phyloP scores from a whole-genome alignment of 106 monocot species.

The Acanthochlamys bracteata region DNA sequence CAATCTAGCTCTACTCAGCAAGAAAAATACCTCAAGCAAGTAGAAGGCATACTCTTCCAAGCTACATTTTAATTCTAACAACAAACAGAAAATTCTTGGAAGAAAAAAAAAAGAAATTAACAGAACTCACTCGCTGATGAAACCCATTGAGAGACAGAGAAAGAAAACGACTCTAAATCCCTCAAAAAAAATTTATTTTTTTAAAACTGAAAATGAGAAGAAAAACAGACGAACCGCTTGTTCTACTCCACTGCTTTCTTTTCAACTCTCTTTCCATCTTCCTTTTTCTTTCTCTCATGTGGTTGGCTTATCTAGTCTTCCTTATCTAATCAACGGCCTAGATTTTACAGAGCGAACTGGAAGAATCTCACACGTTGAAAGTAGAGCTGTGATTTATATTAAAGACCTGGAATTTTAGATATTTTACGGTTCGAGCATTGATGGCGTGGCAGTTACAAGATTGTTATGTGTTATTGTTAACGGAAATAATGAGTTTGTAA shows the following conservation, averaged over 20 bases:
- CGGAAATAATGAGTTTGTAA: too few relatives aligned
- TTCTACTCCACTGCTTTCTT: not conserved
- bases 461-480: too few relatives aligned
- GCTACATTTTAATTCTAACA: not conserved
- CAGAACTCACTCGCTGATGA: not conserved
- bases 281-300: not conserved
- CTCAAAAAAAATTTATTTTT: not conserved
- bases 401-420: not conserved
- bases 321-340: not conserved
- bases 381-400: not conserved
- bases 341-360: not conserved
- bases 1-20: not conserved
- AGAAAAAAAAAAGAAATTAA: not conserved
- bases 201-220: not conserved
- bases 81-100: too few relatives aligned
- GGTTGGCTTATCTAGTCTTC: not conserved
- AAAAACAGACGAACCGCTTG: not conserved
- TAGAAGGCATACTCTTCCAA: not conserved
- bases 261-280: not conserved
- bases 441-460: not conserved
- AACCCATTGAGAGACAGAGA: not conserved
- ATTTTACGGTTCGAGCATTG: not conserved
- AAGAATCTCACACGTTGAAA: not conserved
- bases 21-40: too few relatives aligned
- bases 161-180: not conserved